A percentile compares a stretch with the other conserved stretches of the same genome.
phyloP scores from a whole-genome alignment of 2,329 filamentous ascomycete genomes.

The Fusarium nodosum region DNA sequence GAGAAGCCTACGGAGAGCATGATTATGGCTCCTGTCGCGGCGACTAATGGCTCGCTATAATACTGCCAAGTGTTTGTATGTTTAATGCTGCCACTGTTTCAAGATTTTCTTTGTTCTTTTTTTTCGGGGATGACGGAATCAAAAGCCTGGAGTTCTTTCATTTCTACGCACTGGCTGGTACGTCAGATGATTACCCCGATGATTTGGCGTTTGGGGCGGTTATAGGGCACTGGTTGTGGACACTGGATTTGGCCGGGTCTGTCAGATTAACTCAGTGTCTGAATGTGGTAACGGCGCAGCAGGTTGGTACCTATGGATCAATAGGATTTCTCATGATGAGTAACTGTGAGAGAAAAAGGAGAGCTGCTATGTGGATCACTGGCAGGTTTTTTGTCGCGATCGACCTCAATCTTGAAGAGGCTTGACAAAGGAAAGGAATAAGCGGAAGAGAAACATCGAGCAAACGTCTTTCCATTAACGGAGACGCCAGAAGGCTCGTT shows the following conservation, averaged over 20 bases:
- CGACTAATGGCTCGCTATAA: constrained; percentile 50
- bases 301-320: constrained; percentile 26
- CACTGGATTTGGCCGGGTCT: constrained; percentile 27
- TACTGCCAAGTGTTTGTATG: constrained; percentile 47
- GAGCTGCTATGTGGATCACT: neutral
- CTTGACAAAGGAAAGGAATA: constrained; percentile 14
- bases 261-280: constrained; percentile 18
- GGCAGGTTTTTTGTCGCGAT: constrained; percentile 6
- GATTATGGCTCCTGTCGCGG: constrained; percentile 41
- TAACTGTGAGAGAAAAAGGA: constrained; percentile 27
- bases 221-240: constrained; percentile 30
- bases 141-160: constrained; percentile 53
- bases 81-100: constrained; percentile 40
- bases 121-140: constrained; percentile 41
- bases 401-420: constrained; percentile 6
- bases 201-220: constrained; percentile 48
- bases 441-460: constrained; percentile 19
- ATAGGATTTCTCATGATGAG: constrained; percentile 16
- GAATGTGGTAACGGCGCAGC: constrained; percentile 30
- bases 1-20: constrained; percentile 50
- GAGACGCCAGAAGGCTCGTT: constrained; percentile 19
- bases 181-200: constrained; percentile 42
- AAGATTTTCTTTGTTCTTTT: constrained; percentile 39
- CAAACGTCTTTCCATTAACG: constrained; percentile 12
- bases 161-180: constrained; percentile 49